These are phyloP conservation scores for Petasospora fabianii DNA, from an alignment of 1,139 yeast species.

Conservation along the genomic window DNA sequence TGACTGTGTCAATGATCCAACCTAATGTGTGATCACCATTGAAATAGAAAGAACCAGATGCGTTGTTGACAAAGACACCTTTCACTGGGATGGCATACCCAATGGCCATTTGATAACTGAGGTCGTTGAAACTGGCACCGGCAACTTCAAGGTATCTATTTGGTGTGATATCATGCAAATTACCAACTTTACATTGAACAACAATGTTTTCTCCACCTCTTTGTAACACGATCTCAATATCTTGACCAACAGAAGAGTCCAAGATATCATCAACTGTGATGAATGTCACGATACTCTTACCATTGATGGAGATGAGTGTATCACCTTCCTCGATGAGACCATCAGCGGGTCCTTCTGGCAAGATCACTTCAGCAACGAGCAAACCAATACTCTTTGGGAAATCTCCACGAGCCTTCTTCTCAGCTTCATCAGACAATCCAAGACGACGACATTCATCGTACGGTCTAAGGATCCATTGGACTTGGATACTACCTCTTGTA, in stretches of 20 bases:
- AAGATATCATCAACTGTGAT: conserved; percentile 81
- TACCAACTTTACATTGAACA: conserved; percentile 57
- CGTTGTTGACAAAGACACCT: conserved; percentile 79
- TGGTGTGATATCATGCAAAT: conserved; percentile 81
- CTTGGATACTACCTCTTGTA: conserved; percentile 85
- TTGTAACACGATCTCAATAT: conserved; percentile 59
- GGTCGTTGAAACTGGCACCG: conserved; percentile 81
- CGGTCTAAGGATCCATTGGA: conserved; percentile 84
- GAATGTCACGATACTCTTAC: conserved; percentile 61
- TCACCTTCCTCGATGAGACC: conserved; percentile 79
- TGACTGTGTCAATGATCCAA: conserved; percentile 77
- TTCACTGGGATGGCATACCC: conserved; percentile 76
- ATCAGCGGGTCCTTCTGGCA: conserved; percentile 89
- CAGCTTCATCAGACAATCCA: conserved; percentile 77
- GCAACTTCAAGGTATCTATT: conserved; percentile 74
- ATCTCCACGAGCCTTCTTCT: conserved; percentile 58
- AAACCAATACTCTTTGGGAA: conserved; percentile 81
- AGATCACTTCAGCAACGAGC: conserved; percentile 75
- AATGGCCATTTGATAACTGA: conserved; percentile 87
- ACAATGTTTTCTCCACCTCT: conserved; percentile 65
- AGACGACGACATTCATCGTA: conserved; percentile 87
- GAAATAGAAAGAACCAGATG: conserved; percentile 72
- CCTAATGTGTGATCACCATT: conserved; percentile 57
- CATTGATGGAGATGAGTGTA: conserved; percentile 71
- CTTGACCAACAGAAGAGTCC: conserved; percentile 64